These are phyloP conservation scores for Bipolaris bicolor DNA, from an alignment of 2,329 filamentous ascomycete species.

Conservation along the genomic window DNA sequence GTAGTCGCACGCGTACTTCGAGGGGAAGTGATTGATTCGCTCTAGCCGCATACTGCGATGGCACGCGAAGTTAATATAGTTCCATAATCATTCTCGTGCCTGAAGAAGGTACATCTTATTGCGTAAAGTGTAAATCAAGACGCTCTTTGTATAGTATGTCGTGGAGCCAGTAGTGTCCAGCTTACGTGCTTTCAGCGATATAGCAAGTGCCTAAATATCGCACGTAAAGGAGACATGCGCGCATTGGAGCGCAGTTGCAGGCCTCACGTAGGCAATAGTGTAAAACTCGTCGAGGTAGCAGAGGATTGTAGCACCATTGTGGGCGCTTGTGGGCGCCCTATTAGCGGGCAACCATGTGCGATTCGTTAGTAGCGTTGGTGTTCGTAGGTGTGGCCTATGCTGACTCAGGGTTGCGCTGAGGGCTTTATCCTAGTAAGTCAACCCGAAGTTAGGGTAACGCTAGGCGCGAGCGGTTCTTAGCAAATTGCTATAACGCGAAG, in stretches of 20 bases:
- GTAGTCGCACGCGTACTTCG: too few relatives aligned
- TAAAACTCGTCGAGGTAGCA: constrained; percentile 15
- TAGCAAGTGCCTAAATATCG: constrained; percentile 14
- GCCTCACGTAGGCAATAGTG: constrained; percentile 4
- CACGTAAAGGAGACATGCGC: too few relatives aligned
- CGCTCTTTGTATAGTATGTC: background rate
- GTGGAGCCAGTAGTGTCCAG: constrained; percentile 2
- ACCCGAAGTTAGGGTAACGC: background rate
- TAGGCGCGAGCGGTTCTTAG: background rate
- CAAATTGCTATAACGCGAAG: background rate
- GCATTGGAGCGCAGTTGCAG: constrained; percentile 14
- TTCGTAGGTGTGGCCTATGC: too few relatives aligned
- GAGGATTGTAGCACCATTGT: constrained; percentile 8
- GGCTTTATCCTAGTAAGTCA: background rate
- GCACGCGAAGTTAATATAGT: background rate
- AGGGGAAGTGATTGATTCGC: too few relatives aligned
- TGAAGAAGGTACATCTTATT: too few relatives aligned
- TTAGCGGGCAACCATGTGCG: background rate
- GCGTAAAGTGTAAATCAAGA: background rate
- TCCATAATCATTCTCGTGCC: background rate
- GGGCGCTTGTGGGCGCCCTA: background rate
- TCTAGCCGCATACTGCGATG: background rate
- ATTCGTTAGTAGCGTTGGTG: background rate
- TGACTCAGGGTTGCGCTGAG: background rate
- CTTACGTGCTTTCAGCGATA: constrained; percentile 16